Percentiles rank a stretch among this genome's conserved stretches.
phyloP scores from a whole-genome alignment of 192 early-diverging fungal species.

The Kickxella alabastrina region DNA sequence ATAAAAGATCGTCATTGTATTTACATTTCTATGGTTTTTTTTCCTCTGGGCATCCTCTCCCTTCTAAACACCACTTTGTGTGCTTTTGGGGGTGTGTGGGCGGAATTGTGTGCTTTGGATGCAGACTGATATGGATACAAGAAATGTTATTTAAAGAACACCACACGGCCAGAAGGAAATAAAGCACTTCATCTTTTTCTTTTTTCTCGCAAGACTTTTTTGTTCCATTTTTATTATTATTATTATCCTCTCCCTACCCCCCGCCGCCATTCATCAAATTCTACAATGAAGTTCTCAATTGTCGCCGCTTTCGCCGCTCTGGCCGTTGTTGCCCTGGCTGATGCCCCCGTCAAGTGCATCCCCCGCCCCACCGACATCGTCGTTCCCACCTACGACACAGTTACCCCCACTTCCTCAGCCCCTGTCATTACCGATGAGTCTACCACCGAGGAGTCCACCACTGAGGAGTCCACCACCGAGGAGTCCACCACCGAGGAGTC shows the following conservation, averaged over 20 bases:
- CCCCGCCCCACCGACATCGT: conserved; percentile 22
- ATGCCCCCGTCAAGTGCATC: conserved; percentile 29
- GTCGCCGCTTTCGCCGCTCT: conserved; percentile 17
- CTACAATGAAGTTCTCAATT: conserved; percentile 27
- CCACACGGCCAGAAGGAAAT: no score
- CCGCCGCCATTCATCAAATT: not conserved
- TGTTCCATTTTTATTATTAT: not conserved
- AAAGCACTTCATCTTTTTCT: no score
- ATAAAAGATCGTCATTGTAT: no score
- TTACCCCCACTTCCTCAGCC: conserved; percentile 11
- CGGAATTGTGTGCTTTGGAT: no score
- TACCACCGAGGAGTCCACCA: not conserved
- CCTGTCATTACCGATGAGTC: not conserved
- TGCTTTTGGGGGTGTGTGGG: no score
- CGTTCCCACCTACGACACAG: not conserved
- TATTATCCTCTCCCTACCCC: not conserved
- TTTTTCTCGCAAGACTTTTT: conserved; percentile 5
- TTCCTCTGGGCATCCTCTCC: no score
- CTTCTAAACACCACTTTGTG: no score
- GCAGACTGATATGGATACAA: no score
- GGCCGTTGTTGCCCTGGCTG: conserved; percentile 22
- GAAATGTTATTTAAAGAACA: not conserved
- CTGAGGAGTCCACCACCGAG: not conserved
- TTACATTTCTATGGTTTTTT: no score
- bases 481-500: conserved; percentile 1